Conservation (phyloP, 2,329 filamentous ascomycete genomes). For the Microsporum ferrugineum region DNA sequence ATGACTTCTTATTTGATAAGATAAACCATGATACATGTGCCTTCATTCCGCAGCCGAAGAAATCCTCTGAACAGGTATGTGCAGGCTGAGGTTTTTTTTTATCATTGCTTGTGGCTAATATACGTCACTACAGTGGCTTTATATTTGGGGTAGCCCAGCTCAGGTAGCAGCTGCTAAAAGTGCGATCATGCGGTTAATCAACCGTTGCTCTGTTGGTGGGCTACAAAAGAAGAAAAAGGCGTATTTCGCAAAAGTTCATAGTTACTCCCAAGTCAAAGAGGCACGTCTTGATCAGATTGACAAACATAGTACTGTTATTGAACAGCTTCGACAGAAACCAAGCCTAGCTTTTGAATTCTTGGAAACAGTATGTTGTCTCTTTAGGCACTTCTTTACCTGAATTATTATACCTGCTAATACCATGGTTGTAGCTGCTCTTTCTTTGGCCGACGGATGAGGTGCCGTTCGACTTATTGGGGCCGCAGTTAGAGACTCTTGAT, state of each 20-base stretch:
- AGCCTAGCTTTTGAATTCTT: slow-evolving; percentile 16
- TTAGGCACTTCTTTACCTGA: not conserved
- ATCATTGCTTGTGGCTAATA: not conserved
- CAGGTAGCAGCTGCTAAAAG: slow-evolving; percentile 18
- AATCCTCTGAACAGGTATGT: slow-evolving; percentile 17
- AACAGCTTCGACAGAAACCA: slow-evolving; percentile 20
- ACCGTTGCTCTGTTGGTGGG: slow-evolving; percentile 6
- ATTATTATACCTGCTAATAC: not conserved
- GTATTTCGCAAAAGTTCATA: slow-evolving; percentile 19
- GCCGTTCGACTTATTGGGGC: slow-evolving; percentile 31
- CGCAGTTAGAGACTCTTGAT: slow-evolving; percentile 36
- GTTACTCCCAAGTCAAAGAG: slow-evolving; percentile 20
- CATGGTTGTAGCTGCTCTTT: slow-evolving; percentile 27
- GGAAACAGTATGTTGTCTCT: slow-evolving; percentile 17
- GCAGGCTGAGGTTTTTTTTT: not conserved
- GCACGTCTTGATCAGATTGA: slow-evolving; percentile 17
- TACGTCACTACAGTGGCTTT: slow-evolving; percentile 15
- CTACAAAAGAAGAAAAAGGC: slow-evolving; percentile 15
- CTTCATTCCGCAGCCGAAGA: slow-evolving; percentile 19
- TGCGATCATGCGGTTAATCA: slow-evolving; percentile 14
- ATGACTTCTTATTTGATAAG: slow-evolving; percentile 16
- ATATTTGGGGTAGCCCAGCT: slow-evolving; percentile 20
- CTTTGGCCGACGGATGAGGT: slow-evolving; percentile 38
- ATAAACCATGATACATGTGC: slow-evolving; percentile 21
- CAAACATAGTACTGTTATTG: slow-evolving; percentile 17